A percentile compares a stretch with the other conserved stretches of the same genome.
Conservation (phyloP, 257 asterid genomes). For the Cinchona pubescens region DNA sequence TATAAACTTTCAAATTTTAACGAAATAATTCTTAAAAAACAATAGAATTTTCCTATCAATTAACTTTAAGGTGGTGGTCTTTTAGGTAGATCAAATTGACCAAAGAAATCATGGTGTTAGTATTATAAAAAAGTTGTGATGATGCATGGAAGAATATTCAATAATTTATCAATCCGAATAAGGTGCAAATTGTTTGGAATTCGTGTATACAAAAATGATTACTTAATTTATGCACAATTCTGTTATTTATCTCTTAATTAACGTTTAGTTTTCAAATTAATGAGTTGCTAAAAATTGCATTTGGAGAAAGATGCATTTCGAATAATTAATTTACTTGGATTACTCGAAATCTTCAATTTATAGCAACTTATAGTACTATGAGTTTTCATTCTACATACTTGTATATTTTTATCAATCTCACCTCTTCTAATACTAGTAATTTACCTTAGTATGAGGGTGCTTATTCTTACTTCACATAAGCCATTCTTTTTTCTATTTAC, state of each 20-base stretch:
- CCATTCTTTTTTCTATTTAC: neutral
- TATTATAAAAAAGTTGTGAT: too few species aligned
- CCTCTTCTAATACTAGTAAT: neutral
- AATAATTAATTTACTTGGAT: neutral
- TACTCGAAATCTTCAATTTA: neutral
- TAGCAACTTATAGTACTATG: neutral
- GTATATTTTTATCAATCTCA: neutral
- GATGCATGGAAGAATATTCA: neutral
- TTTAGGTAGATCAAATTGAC: neutral
- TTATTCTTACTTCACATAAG: too few species aligned
- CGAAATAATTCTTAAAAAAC: too few species aligned
- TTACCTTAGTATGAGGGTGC: neutral
- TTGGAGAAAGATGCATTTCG: neutral
- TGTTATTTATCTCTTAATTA: neutral
- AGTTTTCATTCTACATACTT: neutral
- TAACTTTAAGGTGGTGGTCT: neutral
- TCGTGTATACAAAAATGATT: neutral
- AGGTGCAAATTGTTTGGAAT: neutral
- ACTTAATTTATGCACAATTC: neutral
- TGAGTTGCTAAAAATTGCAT: neutral
- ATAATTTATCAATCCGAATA: too few species aligned
- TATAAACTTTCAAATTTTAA: too few species aligned
- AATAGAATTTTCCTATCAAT: too few species aligned
- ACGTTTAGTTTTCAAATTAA: neutral
- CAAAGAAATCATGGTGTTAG: neutral